These are phyloP conservation scores for Avena eriantha DNA, from an alignment of 176 grass and related monocot genomes.

Conservation along the genomic window DNA sequence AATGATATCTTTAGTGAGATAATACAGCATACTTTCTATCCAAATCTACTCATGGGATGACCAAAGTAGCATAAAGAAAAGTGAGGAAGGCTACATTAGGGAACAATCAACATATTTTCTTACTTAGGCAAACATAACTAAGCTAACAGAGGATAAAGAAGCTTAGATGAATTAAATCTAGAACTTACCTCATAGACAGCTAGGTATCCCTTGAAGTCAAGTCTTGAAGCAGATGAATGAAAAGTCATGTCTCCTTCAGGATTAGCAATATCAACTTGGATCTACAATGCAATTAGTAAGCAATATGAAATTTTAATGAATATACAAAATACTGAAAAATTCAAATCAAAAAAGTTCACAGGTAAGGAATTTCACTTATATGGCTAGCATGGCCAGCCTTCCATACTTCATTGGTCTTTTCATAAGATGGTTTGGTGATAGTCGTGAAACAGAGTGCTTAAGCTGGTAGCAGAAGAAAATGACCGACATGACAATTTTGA, in stretches of 20 bases:
- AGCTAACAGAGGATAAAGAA: slow-evolving; percentile 21
- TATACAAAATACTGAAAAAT: slow-evolving; percentile 12
- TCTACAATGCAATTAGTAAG: slow-evolving; percentile 54
- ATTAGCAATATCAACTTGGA: slow-evolving; percentile 92
- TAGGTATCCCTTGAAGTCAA: slow-evolving; percentile 83
- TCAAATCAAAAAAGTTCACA: not conserved
- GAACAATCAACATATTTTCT: slow-evolving; percentile 25
- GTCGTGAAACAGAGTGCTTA: slow-evolving; percentile 3
- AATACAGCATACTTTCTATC: slow-evolving; percentile 10
- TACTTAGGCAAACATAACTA: slow-evolving; percentile 25
- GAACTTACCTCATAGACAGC: slow-evolving; percentile 74
- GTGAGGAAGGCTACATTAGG: not conserved
- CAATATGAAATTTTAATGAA: slow-evolving; percentile 23
- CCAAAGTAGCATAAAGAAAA: slow-evolving; percentile 12
- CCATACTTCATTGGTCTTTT: not conserved
- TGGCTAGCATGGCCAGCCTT: slow-evolving; percentile 14
- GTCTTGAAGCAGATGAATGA: slow-evolving; percentile 71
- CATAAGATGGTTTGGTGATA: not conserved
- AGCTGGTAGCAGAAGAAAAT: slow-evolving; percentile 24
- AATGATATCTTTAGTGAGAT: slow-evolving; percentile 5
- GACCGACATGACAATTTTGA: not conserved
- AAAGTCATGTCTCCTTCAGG: slow-evolving; percentile 63
- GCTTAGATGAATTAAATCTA: slow-evolving; percentile 38
- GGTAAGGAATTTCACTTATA: slow-evolving; percentile 9
- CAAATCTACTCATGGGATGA: slow-evolving; percentile 16